A percentile compares a stretch with the other conserved stretches of the same genome.
Evolutionary conservation across 306 rosid species (phyloP).

Genomic region (Coriaria nepalensis): DNA sequence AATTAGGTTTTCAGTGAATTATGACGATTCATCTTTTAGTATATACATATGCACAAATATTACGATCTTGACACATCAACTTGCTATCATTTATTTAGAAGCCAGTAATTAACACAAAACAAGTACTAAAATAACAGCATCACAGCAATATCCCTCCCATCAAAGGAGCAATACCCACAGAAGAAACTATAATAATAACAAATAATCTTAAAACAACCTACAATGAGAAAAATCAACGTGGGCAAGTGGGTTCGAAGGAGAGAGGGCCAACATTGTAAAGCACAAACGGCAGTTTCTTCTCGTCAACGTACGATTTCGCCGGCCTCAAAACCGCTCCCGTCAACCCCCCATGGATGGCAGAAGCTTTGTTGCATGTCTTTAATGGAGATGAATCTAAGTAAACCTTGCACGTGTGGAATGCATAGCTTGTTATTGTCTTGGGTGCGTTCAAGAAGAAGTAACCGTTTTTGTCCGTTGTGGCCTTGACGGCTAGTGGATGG

Average conservation of each 20-base stretch:
- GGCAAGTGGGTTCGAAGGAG: slow-evolving; percentile 65
- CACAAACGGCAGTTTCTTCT: slow-evolving; percentile 27
- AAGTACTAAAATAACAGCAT: too few relatives aligned
- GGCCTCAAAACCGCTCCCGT: slow-evolving; percentile 40
- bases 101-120: too few relatives aligned
- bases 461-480: slow-evolving; percentile 55
- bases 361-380: slow-evolving; percentile 27
- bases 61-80: too few relatives aligned
- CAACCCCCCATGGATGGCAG: slow-evolving; percentile 46
- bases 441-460: slow-evolving; percentile 58
- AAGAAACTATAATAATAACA: too few relatives aligned
- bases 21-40: too few relatives aligned
- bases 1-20: too few relatives aligned
- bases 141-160: too few relatives aligned
- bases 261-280: slow-evolving; percentile 70
- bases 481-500: slow-evolving; percentile 14
- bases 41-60: too few relatives aligned
- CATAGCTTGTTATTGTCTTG: slow-evolving; percentile 50
- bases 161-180: too few relatives aligned
- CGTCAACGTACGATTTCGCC: slow-evolving; percentile 23
- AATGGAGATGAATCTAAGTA: slow-evolving; percentile 35
- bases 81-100: too few relatives aligned
- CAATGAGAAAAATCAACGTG: slow-evolving; percentile 5
- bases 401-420: slow-evolving; percentile 50
- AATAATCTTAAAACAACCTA: too few relatives aligned